Evolutionary conservation across 2,329 filamentous ascomycete genomes (phyloP).

Genomic region (Berkeleyomyces basicola): DNA sequence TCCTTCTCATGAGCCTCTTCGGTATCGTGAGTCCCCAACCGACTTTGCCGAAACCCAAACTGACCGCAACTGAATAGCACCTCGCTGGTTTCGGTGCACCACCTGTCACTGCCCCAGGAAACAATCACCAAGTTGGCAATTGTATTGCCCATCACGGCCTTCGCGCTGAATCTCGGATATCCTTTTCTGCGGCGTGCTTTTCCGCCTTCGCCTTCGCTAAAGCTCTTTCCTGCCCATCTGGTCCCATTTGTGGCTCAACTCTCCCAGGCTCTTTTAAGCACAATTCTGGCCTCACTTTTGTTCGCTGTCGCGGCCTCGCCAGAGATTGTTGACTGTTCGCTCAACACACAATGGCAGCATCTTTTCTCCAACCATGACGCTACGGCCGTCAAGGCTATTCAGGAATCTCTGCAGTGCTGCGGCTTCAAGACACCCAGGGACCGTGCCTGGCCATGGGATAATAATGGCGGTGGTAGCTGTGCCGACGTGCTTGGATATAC

Average conservation of each 20-base stretch:
- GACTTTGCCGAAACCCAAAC: background rate
- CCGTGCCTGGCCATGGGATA: conserved; percentile 45
- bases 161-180: background rate
- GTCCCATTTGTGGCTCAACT: background rate
- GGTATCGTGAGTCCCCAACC: background rate
- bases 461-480: conserved; percentile 24
- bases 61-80: background rate
- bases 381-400: conserved; percentile 37
- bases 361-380: conserved; percentile 28
- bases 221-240: background rate
- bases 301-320: conserved; percentile 14
- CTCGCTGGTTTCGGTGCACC: background rate
- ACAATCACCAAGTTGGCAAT: conserved; percentile 2
- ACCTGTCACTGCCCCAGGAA: conserved; percentile 10
- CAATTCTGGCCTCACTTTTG: conserved; percentile 29
- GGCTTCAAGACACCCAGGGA: conserved; percentile 42
- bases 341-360: conserved; percentile 16
- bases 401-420: conserved; percentile 51
- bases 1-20: background rate
- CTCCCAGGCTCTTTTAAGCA: background rate
- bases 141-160: conserved; percentile 2
- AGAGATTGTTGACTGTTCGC: conserved; percentile 12
- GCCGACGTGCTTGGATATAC: conserved; percentile 28
- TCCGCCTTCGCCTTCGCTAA: background rate
- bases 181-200: background rate